Conservation (phyloP, 2,329 filamentous ascomycete species). For the Camillea tinctor region DNA sequence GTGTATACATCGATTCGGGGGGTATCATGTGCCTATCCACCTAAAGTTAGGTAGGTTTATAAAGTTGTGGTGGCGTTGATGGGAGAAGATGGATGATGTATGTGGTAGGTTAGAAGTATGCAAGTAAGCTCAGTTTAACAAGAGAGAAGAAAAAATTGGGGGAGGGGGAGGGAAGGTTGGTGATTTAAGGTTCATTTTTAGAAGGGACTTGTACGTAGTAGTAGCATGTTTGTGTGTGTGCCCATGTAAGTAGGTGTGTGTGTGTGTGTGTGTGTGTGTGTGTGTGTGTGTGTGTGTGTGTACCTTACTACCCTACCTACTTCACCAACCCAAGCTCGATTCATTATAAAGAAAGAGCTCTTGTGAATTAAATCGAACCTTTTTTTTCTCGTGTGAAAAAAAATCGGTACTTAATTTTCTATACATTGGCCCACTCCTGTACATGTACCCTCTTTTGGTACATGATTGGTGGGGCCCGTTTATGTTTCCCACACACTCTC, state of each 20-base stretch:
- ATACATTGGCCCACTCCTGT: neutral
- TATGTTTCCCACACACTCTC: neutral
- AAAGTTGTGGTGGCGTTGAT: neutral
- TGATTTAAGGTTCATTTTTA: slow-evolving; percentile 16
- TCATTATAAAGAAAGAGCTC: no score
- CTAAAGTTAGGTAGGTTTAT: no score
- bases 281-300: no score
- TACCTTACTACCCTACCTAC: no score
- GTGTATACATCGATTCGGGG: no score
- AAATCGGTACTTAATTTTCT: neutral
- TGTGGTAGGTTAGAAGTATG: neutral
- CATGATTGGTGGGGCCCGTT: neutral
- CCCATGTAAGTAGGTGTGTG: no score
- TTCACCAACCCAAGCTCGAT: no score
- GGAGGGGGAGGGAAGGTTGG: slow-evolving; percentile 14
- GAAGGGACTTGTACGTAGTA: slow-evolving; percentile 5
- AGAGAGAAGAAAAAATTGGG: slow-evolving; percentile 19
- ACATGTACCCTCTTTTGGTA: neutral
- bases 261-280: no score
- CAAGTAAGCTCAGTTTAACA: slow-evolving; percentile 5
- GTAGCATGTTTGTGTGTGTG: no score
- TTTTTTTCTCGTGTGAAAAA: neutral
- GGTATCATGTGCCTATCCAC: no score
- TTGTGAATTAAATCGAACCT: neutral
- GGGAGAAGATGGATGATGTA: neutral